Conservation (phyloP, 495 filamentous ascomycete species). For the Tuber aestivum region DNA sequence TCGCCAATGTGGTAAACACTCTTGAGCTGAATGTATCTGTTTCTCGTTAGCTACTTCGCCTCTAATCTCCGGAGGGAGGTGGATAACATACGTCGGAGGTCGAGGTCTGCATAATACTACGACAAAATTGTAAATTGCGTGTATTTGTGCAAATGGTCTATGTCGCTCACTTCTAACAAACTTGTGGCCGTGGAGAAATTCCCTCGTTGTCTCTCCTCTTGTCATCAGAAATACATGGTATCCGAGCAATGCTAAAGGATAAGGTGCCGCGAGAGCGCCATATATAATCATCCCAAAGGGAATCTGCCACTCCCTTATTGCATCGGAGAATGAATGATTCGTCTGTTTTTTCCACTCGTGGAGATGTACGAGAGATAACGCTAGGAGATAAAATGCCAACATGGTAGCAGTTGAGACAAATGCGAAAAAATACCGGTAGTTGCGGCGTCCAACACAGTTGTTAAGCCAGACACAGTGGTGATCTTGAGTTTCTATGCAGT, state of each 20-base stretch:
- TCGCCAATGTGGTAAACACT: slow-evolving; percentile 69
- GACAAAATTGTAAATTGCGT: slow-evolving; percentile 69
- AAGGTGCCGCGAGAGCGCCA: slow-evolving; percentile 64
- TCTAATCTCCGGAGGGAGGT: neutral
- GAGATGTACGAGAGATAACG: slow-evolving; percentile 71
- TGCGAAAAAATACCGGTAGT: slow-evolving; percentile 95
- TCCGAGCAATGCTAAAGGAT: slow-evolving; percentile 72
- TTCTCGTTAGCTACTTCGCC: slow-evolving; percentile 10
- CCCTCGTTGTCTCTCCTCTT: slow-evolving; percentile 87
- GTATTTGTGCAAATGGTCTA: slow-evolving; percentile 79
- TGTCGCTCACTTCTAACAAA: slow-evolving; percentile 87
- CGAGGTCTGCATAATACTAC: slow-evolving; percentile 75
- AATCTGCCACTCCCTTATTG: slow-evolving; percentile 57
- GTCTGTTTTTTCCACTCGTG: slow-evolving; percentile 61
- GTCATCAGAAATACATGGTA: slow-evolving; percentile 90
- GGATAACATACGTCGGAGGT: slow-evolving; percentile 60
- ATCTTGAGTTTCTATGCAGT: slow-evolving; percentile 94
- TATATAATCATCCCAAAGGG: slow-evolving; percentile 89
- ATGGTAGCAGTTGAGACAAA: slow-evolving; percentile 73
- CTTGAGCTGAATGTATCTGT: slow-evolving; percentile 72
- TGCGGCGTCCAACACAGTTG: slow-evolving; percentile 93
- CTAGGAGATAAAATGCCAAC: slow-evolving; percentile 69
- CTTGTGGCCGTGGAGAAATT: slow-evolving; percentile 93
- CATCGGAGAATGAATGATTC: slow-evolving; percentile 56
- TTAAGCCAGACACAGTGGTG: slow-evolving; percentile 99